Evolutionary conservation across 2,329 filamentous ascomycete species (phyloP), one percentile per base, ranked within the genome.

Genomic region (Fusarium brachygibbosum): DNA sequence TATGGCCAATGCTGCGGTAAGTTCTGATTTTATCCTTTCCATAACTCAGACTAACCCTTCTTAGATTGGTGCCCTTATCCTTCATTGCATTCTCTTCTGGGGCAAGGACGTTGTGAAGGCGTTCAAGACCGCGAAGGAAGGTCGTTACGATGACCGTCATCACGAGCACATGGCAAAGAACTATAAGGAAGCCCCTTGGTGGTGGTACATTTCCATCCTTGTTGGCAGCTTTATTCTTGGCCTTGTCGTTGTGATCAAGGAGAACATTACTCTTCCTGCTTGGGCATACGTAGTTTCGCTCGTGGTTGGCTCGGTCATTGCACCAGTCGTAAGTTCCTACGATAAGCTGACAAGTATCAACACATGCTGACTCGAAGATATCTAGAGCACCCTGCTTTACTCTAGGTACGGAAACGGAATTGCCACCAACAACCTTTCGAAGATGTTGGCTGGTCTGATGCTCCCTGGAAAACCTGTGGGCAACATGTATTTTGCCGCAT

Each of bases 401-500:
- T 82, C 84, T 4, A 80, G 84, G 1, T 88, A 79, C 40, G 86
- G 86, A 12, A 88, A 85, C 45, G 86, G 86, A 14, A 87, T 88
- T 34, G 84, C 85, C 10, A 88, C 86, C 4, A 88, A 88, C 71
- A 86, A 88, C 58, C 61, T 88, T 38, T 87, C 85, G 21, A 87
- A 87, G 67, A 86, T 87, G 85, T 61, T 88, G 48, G 86, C 82
- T 1, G 86, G 86, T 51, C 77, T 86, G 5, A 76, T 85, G 59
- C 67, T 87, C 4, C 85, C 85, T 3, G 83, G 80, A 3, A 81
- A 82, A 2, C 85, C 85, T 1, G 69, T 87, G 6, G 85, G 84
- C 4, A 87, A 87, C 74, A 85, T 87, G 83, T 87, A 87, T 74
- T 87, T 87, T 71, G 83, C 86, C 10, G 82, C 83, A 13, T 88